Percentiles rank a stretch among this genome's conserved stretches.
Evolutionary conservation across 139 green algal species (phyloP).

Genomic region (Astrephomene gubernaculifera): DNA sequence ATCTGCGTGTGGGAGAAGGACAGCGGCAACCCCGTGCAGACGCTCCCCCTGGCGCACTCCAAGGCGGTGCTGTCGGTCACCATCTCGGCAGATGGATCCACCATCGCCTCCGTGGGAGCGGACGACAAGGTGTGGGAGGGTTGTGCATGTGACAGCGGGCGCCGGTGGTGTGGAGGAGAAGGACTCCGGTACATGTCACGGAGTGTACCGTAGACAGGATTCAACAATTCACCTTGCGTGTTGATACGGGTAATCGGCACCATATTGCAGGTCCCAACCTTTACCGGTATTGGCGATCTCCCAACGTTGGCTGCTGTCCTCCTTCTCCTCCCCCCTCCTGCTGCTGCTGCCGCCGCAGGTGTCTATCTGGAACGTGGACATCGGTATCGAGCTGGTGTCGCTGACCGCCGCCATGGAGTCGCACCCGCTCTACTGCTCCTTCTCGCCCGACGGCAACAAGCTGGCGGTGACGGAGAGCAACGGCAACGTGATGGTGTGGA

Average conservation of each 20-base stretch:
- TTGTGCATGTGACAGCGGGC: neutral
- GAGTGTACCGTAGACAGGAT: too few species aligned
- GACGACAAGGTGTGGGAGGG: conserved; percentile 54
- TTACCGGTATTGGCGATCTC: too few species aligned
- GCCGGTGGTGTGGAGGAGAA: too few species aligned
- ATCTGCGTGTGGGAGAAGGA: conserved; percentile 66
- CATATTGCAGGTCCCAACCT: too few species aligned
- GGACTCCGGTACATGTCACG: too few species aligned
- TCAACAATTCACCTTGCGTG: too few species aligned
- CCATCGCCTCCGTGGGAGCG: conserved; percentile 54
- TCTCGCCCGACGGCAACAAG: conserved; percentile 63
- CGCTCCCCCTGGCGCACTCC: conserved; percentile 58
- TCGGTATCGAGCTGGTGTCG: conserved; percentile 58
- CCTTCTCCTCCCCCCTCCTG: neutral
- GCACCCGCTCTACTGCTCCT: conserved; percentile 57
- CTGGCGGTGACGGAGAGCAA: conserved; percentile 60
- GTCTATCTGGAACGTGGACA: conserved; percentile 63
- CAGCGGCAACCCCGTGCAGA: conserved; percentile 57
- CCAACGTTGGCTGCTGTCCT: neutral
- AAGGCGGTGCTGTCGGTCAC: conserved; percentile 52
- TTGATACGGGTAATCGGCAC: too few species aligned
- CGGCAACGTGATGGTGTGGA: conserved; percentile 65
- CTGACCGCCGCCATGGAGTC: conserved; percentile 61
- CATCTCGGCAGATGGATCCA: conserved; percentile 58
- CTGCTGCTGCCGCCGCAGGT: conserved; percentile 27